These are phyloP conservation scores for Boletus pseudopeckii DNA, from an alignment of 768 basidiomycete species.

Conservation along the genomic window DNA sequence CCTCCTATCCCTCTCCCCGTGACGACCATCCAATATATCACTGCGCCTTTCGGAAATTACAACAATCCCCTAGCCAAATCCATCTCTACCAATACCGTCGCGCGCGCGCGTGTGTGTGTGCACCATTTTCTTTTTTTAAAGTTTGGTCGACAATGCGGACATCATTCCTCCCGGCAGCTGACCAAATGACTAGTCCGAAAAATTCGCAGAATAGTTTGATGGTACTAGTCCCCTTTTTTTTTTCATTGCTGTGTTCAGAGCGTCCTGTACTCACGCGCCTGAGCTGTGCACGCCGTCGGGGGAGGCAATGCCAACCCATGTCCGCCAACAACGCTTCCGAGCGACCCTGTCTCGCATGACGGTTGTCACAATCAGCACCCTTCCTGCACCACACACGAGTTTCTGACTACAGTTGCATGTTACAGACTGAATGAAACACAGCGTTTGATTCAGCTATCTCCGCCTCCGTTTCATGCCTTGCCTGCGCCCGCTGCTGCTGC, in stretches of 20 bases:
- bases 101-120: too few species aligned
- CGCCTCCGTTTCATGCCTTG: slow-evolving; percentile 44
- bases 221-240: too few species aligned
- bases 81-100: too few species aligned
- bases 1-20: background rate
- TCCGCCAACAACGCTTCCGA: too few species aligned
- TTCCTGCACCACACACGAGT: too few species aligned
- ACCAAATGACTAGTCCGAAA: too few species aligned
- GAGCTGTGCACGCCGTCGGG: background rate
- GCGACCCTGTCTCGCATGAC: background rate
- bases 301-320: background rate
- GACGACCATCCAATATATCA: background rate
- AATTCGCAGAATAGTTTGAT: too few species aligned
- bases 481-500: slow-evolving; percentile 43
- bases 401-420: background rate
- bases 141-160: background rate
- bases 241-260: too few species aligned
- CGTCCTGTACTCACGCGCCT: too few species aligned
- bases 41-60: background rate
- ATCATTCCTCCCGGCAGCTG: too few species aligned
- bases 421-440: slow-evolving; percentile 1
- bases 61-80: too few species aligned
- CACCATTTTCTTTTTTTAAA: background rate
- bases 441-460: slow-evolving; percentile 3
- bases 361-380: background rate